Conservation (phyloP, 2,329 filamentous ascomycete species). For the Knufia petricola region DNA sequence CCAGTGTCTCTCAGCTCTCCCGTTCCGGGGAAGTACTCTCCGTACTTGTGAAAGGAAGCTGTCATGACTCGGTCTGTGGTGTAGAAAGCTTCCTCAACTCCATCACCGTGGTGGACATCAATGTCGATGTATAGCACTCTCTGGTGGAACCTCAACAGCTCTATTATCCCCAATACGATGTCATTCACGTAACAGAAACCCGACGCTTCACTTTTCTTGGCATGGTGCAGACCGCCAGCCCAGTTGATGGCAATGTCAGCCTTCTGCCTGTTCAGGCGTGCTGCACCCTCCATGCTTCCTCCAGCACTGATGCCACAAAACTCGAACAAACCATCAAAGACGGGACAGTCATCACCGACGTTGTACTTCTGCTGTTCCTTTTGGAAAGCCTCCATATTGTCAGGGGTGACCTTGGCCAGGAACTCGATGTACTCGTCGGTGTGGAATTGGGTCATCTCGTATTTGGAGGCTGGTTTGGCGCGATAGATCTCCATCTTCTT, state of each 20-base stretch:
- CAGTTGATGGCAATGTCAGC: constrained; percentile 67
- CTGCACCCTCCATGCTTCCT: constrained; percentile 61
- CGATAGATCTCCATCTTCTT: constrained; percentile 67
- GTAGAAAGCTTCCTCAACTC: constrained; percentile 63
- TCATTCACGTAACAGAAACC: constrained; percentile 98
- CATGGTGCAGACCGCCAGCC: constrained; percentile 93
- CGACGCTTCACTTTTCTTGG: constrained; percentile 86
- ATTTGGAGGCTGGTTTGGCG: constrained; percentile 65
- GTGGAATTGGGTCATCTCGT: constrained; percentile 65
- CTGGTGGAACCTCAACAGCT: constrained; percentile 54
- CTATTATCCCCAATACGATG: constrained; percentile 57
- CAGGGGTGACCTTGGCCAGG: constrained; percentile 79
- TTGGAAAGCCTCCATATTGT: constrained; percentile 92
- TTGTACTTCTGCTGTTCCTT: constrained; percentile 80
- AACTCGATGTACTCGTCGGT: constrained; percentile 67
- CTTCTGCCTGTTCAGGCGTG: constrained; percentile 57
- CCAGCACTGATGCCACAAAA: constrained; percentile 62
- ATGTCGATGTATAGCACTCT: constrained; percentile 59
- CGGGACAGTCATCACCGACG: constrained; percentile 55
- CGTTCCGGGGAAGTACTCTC: constrained; percentile 62
- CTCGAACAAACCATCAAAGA: constrained; percentile 61
- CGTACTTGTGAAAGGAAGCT: constrained; percentile 63
- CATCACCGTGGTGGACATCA: constrained; percentile 58
- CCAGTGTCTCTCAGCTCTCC: constrained; percentile 60
- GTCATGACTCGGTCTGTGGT: constrained; percentile 64